Evolutionary conservation across 306 rosid species (phyloP), one percentile per base, ranked within the genome.

Genomic region (Lupinus albus): DNA sequence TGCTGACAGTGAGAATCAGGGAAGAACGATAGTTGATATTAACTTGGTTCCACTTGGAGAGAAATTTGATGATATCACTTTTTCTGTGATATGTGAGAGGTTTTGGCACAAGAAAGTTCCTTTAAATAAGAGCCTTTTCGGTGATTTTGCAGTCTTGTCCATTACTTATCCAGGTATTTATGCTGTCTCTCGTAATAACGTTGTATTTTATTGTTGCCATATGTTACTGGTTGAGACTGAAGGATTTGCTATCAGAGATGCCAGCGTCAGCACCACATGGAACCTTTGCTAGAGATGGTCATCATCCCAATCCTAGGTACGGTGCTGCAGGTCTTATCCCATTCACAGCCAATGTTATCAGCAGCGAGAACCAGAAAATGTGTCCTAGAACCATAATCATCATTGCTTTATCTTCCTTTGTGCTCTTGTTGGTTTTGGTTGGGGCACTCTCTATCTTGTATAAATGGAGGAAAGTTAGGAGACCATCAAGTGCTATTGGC

Each of bases 41-140:
- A 73, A 92, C 84, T 76, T 92, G 74, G 96, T 92, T 70, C 98
- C 98, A 5, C 76, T 92, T 11, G 96, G 91, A 54, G 98, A 89
- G 79, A 87, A 82, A 64, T 92, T 92, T 79, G 96, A 89, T 82
- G 78, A 83, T 76, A 83, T 87, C 61, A 92, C 96, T 68, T 95
- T 91, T 21, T 74, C 79, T 64, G 76, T 92, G 67, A 87, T 79
- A 7, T 87, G 48, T 61, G 80, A 84, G 47, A 82, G 93, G 79
- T 81, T 92, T 82, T 82, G 78, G 84, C 91, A 86, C 50, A 84
- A 82, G 59, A 81, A 92, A 80, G 89, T 92, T 81, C 93, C 77
- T 86, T 72, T 92, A 41, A 89, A 87, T 69, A 20, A 35, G 72
- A 87, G 86, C 45, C 85, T 86, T 64, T 92, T 89, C 59, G 96